These are phyloP conservation scores for Phaeotremella fagi DNA, from an alignment of 768 basidiomycete species.

Conservation along the genomic window DNA sequence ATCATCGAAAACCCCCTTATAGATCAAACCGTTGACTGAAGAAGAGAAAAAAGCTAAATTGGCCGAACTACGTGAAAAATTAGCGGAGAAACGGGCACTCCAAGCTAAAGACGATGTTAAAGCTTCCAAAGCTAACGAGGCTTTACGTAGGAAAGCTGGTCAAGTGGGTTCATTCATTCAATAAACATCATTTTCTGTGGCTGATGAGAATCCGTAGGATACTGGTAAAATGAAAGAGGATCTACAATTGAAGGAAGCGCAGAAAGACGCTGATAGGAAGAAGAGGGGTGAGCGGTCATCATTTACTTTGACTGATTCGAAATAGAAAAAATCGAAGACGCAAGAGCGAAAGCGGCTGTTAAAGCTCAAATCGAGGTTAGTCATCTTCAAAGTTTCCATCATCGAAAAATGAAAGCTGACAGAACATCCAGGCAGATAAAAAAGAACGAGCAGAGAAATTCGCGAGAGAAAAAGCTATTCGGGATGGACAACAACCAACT, in stretches of 20 bases:
- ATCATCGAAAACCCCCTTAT: background rate
- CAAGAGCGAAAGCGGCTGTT: conserved; percentile 74
- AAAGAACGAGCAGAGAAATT: conserved; percentile 77
- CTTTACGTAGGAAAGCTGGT: conserved; percentile 76
- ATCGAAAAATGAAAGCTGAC: too few relatives aligned
- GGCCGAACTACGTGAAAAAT: conserved; percentile 69
- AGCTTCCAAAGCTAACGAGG: conserved; percentile 54
- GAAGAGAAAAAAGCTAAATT: conserved; percentile 83
- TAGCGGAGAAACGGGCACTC: conserved; percentile 69
- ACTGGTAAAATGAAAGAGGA: conserved; percentile 72
- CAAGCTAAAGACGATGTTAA: conserved; percentile 70
- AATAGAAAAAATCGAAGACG: conserved; percentile 83
- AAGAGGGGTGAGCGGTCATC: conserved; percentile 60
- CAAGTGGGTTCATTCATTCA: conserved; percentile 53
- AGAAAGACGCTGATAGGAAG: conserved; percentile 68
- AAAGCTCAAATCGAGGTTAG: conserved; percentile 79
- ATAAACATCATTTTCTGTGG: background rate
- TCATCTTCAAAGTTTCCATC: too few relatives aligned
- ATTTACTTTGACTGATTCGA: background rate
- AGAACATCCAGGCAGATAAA: conserved; percentile 77
- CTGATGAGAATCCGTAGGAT: conserved; percentile 51
- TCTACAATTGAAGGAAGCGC: conserved; percentile 55
- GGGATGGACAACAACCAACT: conserved; percentile 62
- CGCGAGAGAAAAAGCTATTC: conserved; percentile 82
- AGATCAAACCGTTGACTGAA: conserved; percentile 92